Evolutionary conservation across 495 filamentous ascomycete genomes (phyloP).

Genomic region (Annulohypoxylon maeteangense): DNA sequence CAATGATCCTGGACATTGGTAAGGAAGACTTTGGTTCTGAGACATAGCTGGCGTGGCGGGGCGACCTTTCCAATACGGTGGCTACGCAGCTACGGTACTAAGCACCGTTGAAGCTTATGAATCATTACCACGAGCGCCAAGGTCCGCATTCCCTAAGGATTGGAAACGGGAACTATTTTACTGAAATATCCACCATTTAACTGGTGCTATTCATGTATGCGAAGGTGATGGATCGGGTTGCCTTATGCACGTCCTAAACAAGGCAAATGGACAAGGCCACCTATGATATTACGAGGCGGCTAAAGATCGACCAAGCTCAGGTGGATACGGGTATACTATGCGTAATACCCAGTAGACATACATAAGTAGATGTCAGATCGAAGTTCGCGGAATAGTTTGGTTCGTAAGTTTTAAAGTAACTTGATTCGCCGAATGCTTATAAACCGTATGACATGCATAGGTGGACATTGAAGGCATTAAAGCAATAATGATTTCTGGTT

Average conservation of each 20-base stretch:
- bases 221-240: constrained; percentile 6
- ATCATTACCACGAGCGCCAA: constrained; percentile 31
- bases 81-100: constrained; percentile 32
- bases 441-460: constrained; percentile 19
- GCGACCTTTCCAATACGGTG: constrained; percentile 40
- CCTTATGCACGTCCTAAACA: constrained; percentile 28
- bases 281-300: constrained; percentile 26
- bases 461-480: too few relatives aligned
- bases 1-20: constrained; percentile 30
- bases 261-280: constrained; percentile 29
- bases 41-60: constrained; percentile 40
- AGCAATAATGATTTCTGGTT: constrained; percentile 25
- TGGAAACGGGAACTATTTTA: constrained; percentile 27
- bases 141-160: constrained; percentile 28
- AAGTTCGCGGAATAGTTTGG: constrained; percentile 20
- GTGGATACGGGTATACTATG: not conserved
- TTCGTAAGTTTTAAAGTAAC: constrained; percentile 5
- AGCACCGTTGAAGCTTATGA: constrained; percentile 31
- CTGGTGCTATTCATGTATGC: constrained; percentile 4
- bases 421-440: constrained; percentile 4
- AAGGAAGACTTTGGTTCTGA: constrained; percentile 13
- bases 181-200: not conserved
- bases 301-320: constrained; percentile 20
- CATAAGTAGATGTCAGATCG: constrained; percentile 33
- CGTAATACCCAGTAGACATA: not conserved